Conservation (phyloP, 2,329 filamentous ascomycete species). For the Aspergillus fructus region DNA sequence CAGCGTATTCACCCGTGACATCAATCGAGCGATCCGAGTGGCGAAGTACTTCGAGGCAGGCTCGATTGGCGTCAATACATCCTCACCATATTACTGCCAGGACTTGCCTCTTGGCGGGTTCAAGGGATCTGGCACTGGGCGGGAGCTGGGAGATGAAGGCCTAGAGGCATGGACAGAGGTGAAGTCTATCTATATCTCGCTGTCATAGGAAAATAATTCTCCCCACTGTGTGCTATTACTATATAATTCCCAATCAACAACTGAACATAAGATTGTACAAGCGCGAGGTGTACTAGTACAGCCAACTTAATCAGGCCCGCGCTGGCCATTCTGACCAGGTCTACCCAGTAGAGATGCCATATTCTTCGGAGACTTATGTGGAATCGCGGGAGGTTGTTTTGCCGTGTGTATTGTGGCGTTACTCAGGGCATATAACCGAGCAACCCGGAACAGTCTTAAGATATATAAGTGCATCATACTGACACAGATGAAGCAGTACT, state of each 20-base stretch:
- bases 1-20: conserved; percentile 11
- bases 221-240: background rate
- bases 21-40: conserved; percentile 11
- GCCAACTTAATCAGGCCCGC: too few relatives aligned
- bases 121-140: background rate
- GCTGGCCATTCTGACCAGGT: too few relatives aligned
- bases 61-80: conserved; percentile 15
- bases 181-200: background rate
- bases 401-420: too few relatives aligned
- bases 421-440: too few relatives aligned
- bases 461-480: too few relatives aligned
- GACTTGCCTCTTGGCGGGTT: background rate
- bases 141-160: background rate
- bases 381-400: too few relatives aligned
- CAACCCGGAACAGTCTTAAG: too few relatives aligned
- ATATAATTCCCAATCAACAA: background rate
- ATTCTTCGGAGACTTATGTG: too few relatives aligned
- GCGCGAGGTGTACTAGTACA: too few relatives aligned
- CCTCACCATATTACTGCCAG: background rate
- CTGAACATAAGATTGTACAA: background rate
- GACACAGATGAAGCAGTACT: too few relatives aligned
- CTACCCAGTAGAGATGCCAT: too few relatives aligned
- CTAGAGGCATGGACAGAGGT: background rate
- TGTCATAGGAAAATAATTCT: background rate
- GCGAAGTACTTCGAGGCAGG: conserved; percentile 9